Conservation (phyloP, 2,329 filamentous ascomycete species). For the Colletotrichum tamarilloi region DNA sequence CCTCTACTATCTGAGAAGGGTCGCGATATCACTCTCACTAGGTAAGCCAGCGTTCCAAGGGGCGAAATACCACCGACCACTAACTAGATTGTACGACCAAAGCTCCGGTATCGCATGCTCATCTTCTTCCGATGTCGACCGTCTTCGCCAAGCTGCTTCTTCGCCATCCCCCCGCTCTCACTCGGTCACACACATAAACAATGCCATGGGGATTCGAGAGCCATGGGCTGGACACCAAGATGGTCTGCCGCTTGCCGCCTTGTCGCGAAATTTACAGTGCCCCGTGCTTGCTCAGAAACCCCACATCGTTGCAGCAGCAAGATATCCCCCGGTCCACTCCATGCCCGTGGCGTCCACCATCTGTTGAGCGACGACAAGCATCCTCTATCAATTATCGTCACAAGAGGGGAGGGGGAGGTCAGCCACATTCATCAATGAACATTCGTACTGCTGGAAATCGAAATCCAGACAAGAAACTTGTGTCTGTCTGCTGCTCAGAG, state of each 20-base stretch:
- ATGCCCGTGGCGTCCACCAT: slow-evolving; percentile 8
- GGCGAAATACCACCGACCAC: background rate
- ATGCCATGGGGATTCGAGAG: background rate
- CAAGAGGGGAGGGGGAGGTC: slow-evolving; percentile 1
- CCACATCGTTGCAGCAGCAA: slow-evolving; percentile 24
- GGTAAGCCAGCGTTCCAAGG: background rate
- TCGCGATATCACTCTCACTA: too few relatives aligned
- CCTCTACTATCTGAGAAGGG: background rate
- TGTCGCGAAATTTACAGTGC: slow-evolving; percentile 20
- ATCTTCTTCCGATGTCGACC: background rate
- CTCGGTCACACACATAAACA: background rate
- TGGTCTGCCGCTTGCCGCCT: slow-evolving; percentile 6
- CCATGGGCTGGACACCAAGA: slow-evolving; percentile 14
- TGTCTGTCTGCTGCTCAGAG: slow-evolving; percentile 16
- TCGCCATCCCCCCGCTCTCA: background rate
- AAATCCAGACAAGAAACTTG: background rate
- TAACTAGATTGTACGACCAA: background rate
- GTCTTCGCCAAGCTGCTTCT: background rate
- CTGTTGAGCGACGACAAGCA: background rate
- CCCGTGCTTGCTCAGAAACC: slow-evolving; percentile 23
- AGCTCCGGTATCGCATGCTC: background rate
- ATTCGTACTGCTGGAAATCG: background rate
- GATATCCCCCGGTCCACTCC: slow-evolving; percentile 10
- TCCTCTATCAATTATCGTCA: slow-evolving; percentile 4
- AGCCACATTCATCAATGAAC: slow-evolving; percentile 13